These are phyloP conservation scores for Colletotrichum siamense DNA, from an alignment of 2,329 filamentous ascomycete species.

Conservation along the genomic window DNA sequence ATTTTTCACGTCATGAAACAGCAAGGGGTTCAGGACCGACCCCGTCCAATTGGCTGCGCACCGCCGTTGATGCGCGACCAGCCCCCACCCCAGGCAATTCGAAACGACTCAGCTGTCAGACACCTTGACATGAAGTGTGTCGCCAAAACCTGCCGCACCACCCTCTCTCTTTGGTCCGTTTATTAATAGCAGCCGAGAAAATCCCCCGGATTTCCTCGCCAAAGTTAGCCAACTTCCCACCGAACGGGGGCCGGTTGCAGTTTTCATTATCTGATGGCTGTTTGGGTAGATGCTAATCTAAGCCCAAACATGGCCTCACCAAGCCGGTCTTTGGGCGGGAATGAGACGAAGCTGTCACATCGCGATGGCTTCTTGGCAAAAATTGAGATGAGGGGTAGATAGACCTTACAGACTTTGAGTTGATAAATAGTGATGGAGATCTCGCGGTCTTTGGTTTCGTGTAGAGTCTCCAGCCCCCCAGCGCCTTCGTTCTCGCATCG, in stretches of 20 bases:
- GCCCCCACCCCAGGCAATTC: not conserved
- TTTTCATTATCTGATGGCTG: not conserved
- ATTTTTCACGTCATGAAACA: not conserved
- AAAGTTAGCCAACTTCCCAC: not conserved
- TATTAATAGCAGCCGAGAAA: constrained; percentile 2
- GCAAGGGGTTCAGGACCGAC: not conserved
- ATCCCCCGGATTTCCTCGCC: not conserved
- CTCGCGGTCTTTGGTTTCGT: not conserved
- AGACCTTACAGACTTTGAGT: not conserved
- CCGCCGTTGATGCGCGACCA: not conserved
- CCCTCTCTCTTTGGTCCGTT: not conserved
- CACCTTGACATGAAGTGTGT: not conserved
- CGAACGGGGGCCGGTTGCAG: not conserved
- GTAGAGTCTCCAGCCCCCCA: not conserved
- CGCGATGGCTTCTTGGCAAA: not conserved
- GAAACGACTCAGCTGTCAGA: constrained; percentile 1
- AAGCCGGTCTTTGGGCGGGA: not conserved
- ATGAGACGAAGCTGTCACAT: not conserved
- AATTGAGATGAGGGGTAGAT: not conserved
- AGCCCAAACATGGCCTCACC: constrained; percentile 6
- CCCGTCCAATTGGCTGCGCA: not conserved
- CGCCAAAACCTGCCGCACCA: constrained; percentile 5
- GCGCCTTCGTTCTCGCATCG: not conserved
- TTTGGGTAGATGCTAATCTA: not conserved
- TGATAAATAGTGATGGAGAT: not conserved